Percentiles rank a stretch among this genome's conserved stretches.
Conservation (phyloP, 73 alveolate genomes). For the Uronychia binucleata region DNA sequence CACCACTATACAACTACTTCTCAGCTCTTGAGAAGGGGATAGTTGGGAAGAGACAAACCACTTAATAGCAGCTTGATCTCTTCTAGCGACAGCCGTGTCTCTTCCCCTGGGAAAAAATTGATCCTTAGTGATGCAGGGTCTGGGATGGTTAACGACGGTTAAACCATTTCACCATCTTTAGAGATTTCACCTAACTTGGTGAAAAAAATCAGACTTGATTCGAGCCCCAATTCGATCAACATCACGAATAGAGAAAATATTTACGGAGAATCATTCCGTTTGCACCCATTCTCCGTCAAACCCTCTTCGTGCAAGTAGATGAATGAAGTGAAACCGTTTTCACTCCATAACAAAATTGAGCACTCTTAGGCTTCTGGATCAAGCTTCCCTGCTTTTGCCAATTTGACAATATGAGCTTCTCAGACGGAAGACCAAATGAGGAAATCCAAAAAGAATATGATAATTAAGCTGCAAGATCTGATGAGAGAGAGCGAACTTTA, state of each 20-base stretch:
- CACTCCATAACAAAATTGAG: too few relatives aligned
- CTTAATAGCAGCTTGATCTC: neutral
- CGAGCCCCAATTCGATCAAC: neutral
- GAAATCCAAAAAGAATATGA: too few relatives aligned
- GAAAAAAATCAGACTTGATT: neutral
- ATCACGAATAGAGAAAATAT: neutral
- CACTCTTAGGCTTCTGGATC: too few relatives aligned
- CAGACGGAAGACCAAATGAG: too few relatives aligned
- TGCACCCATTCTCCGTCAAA: too few relatives aligned
- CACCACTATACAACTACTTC: slow-evolving; percentile 1
- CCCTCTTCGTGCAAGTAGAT: too few relatives aligned
- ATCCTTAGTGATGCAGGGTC: neutral
- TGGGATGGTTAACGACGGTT: neutral
- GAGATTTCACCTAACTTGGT: neutral
- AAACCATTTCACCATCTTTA: neutral
- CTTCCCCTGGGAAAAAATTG: neutral
- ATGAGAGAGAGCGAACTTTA: too few relatives aligned
- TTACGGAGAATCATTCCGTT: neutral
- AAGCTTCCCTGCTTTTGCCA: too few relatives aligned
- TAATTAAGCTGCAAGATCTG: too few relatives aligned
- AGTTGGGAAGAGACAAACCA: neutral
- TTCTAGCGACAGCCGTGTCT: neutral
- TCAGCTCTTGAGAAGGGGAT: neutral
- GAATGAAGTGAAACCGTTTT: too few relatives aligned
- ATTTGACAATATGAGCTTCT: too few relatives aligned